These are phyloP conservation scores for Solanum ossicruentum DNA, from an alignment of 257 asterid genomes.

Conservation along the genomic window DNA sequence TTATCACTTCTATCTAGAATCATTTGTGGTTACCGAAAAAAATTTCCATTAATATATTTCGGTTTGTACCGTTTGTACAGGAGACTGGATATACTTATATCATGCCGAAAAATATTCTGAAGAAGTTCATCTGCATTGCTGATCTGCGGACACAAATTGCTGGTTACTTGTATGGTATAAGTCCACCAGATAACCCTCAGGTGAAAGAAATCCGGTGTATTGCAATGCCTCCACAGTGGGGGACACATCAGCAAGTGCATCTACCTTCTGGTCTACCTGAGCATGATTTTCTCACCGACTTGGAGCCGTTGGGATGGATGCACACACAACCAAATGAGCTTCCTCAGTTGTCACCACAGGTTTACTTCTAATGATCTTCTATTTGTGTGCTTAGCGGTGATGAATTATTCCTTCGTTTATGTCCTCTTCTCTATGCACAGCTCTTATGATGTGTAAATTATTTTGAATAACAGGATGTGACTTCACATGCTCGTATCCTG, in stretches of 20 bases:
- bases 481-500: slow-evolving; percentile 58
- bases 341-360: slow-evolving; percentile 97
- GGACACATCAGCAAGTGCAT: slow-evolving; percentile 93
- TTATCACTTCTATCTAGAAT: neutral
- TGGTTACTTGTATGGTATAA: slow-evolving; percentile 83
- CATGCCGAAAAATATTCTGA: slow-evolving; percentile 94
- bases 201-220: slow-evolving; percentile 98
- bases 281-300: slow-evolving; percentile 76
- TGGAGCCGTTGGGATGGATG: slow-evolving; percentile 99
- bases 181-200: slow-evolving; percentile 99
- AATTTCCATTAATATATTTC: neutral
- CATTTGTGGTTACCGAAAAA: neutral
- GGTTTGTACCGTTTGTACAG: slow-evolving; percentile 29
- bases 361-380: neutral
- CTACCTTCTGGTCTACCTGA: slow-evolving; percentile 88
- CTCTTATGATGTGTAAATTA: neutral
- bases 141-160: slow-evolving; percentile 93
- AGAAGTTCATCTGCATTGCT: slow-evolving; percentile 94
- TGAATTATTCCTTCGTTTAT: neutral
- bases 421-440: neutral
- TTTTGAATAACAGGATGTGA: slow-evolving; percentile 45
- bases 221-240: slow-evolving; percentile 97
- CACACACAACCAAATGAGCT: slow-evolving; percentile 98
- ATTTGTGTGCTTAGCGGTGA: neutral
- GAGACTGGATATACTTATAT: slow-evolving; percentile 97